Evolutionary conservation across 2,329 filamentous ascomycete genomes (phyloP).

Genomic region (Lecanosticta acicola): DNA sequence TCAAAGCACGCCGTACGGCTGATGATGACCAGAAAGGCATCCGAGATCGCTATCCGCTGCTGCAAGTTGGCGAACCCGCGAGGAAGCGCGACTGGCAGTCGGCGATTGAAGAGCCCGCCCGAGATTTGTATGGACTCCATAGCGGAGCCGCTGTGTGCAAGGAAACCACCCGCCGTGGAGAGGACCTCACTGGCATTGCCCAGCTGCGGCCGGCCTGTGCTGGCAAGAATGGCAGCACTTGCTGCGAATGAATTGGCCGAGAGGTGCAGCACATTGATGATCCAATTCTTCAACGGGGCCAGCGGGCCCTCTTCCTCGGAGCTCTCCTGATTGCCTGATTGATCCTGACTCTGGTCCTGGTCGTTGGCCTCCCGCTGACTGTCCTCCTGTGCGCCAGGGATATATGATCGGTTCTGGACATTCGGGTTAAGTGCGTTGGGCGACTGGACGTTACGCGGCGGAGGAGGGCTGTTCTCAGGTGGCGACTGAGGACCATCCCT

Average conservation of each 20-base stretch:
- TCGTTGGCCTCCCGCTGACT: not conserved
- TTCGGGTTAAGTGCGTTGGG: not conserved
- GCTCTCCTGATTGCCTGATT: conserved; percentile 1
- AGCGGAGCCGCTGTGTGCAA: conserved; percentile 16
- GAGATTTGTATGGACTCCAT: conserved; percentile 15
- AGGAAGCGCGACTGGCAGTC: conserved; percentile 30
- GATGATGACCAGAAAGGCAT: conserved; percentile 26
- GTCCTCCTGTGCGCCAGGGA: conserved; percentile 2
- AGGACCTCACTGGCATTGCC: conserved; percentile 13
- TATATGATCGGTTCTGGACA: conserved; percentile 7
- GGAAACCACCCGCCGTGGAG: conserved; percentile 8
- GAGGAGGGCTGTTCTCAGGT: not conserved
- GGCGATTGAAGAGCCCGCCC: conserved; percentile 14
- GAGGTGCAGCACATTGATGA: conserved; percentile 21
- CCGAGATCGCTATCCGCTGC: conserved; percentile 23
- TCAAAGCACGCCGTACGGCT: conserved; percentile 32
- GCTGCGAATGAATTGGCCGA: conserved; percentile 16
- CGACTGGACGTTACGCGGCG: not conserved
- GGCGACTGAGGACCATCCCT: conserved; percentile 18
- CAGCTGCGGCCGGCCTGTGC: conserved; percentile 9
- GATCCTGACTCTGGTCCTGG: conserved; percentile 6
- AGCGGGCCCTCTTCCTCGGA: not conserved
- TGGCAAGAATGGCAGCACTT: conserved; percentile 13
- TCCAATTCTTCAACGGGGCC: conserved; percentile 20
- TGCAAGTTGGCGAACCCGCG: conserved; percentile 29